These are phyloP conservation scores for Lagenidium giganteum DNA, from an alignment of 352 stramenopile species.

Conservation along the genomic window DNA sequence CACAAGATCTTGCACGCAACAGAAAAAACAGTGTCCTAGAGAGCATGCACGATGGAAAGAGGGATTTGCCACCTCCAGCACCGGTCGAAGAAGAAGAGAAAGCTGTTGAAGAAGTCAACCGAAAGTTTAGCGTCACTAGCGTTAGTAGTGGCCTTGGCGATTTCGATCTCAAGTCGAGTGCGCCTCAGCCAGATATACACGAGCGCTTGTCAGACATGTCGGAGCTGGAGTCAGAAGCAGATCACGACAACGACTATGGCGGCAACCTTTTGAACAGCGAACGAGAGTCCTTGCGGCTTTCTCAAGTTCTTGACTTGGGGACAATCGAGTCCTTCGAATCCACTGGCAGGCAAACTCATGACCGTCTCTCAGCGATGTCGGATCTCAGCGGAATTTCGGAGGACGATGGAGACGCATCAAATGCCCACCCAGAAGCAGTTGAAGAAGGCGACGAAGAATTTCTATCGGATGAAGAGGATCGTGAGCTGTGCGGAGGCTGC, in stretches of 20 bases:
- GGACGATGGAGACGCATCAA: slow-evolving; percentile 12
- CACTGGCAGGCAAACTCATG: slow-evolving; percentile 9
- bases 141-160: no score
- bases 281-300: slow-evolving; percentile 66
- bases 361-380: slow-evolving; percentile 40
- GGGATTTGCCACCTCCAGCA: no score
- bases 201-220: slow-evolving; percentile 61
- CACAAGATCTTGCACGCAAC: no score
- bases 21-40: no score
- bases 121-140: no score
- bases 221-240: slow-evolving; percentile 52
- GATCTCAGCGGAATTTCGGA: slow-evolving; percentile 58
- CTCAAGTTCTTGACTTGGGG: slow-evolving; percentile 74
- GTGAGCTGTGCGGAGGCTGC: slow-evolving; percentile 68
- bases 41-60: no score
- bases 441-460: slow-evolving; percentile 35
- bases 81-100: slow-evolving; percentile 4
- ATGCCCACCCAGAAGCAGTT: neutral
- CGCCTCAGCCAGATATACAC: slow-evolving; percentile 25
- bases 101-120: slow-evolving; percentile 19
- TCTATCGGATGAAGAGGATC: slow-evolving; percentile 60
- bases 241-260: slow-evolving; percentile 42
- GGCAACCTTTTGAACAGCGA: slow-evolving; percentile 38
- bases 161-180: slow-evolving; percentile 59
- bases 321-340: slow-evolving; percentile 42